phyloP scores from a whole-genome alignment of 2,329 filamentous ascomycete genomes.

The Talaromyces sp. region DNA sequence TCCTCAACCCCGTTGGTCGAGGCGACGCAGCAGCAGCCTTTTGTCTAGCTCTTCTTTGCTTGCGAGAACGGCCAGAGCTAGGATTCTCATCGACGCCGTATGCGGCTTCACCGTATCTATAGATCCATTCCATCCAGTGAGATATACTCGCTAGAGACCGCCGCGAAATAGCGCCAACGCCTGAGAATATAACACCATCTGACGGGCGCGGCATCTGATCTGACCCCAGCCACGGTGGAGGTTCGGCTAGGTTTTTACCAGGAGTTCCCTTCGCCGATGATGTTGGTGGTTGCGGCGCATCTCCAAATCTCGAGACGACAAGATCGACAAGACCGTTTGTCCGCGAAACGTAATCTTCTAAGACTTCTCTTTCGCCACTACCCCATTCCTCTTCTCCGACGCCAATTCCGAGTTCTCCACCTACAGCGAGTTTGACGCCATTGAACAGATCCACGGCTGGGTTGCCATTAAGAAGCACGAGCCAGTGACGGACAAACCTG shows the following conservation, averaged over 20 bases:
- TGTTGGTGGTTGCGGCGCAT: constrained; percentile 37
- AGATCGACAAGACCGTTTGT: constrained; percentile 85
- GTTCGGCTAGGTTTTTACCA: constrained; percentile 25
- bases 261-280: constrained; percentile 19
- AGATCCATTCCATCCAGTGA: constrained; percentile 86
- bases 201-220: constrained; percentile 66
- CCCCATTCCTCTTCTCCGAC: constrained; percentile 95
- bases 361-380: constrained; percentile 86
- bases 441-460: constrained; percentile 76
- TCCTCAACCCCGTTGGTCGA: constrained; percentile 15
- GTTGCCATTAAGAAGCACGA: constrained; percentile 85
- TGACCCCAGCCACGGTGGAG: constrained; percentile 69
- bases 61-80: constrained; percentile 59
- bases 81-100: constrained; percentile 84
- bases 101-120: constrained; percentile 76
- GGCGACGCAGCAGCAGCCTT: constrained; percentile 11
- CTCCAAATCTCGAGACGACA: constrained; percentile 81
- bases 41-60: constrained; percentile 34
- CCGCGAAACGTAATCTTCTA: constrained; percentile 79
- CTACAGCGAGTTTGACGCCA: constrained; percentile 82
- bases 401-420: constrained; percentile 87
- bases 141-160: constrained; percentile 70
- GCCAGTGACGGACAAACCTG: constrained; percentile 67
- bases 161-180: constrained; percentile 69
- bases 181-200: constrained; percentile 85